Conservation (phyloP, 176 grass and related monocot genomes). For the bread wheat (Triticum aestivum) region DNA sequence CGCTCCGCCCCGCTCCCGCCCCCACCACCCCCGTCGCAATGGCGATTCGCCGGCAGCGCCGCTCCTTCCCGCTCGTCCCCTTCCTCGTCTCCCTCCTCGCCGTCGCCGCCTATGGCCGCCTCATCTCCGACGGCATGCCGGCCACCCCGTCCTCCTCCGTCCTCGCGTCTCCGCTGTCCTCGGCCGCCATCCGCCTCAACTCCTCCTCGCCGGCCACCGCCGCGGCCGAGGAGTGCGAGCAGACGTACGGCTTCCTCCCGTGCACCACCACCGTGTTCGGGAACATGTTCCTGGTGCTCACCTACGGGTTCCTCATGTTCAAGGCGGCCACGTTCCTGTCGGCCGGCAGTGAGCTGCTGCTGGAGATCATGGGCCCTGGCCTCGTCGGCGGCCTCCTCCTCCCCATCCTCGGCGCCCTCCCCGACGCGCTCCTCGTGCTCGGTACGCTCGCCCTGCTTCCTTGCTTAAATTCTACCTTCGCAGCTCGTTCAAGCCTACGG, state of each 20-base stretch:
- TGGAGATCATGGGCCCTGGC: constrained; percentile 89
- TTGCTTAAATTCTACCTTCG: constrained; percentile 1
- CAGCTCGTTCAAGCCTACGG: not conserved
- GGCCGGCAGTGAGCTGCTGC: constrained; percentile 79
- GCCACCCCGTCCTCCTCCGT: not conserved
- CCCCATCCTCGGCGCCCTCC: constrained; percentile 91
- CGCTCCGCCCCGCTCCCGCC: not conserved
- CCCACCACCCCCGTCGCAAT: constrained; percentile 16
- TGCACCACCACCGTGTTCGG: constrained; percentile 90
- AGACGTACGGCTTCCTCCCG: constrained; percentile 79
- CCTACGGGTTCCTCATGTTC: constrained; percentile 90
- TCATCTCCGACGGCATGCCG: constrained; percentile 46
- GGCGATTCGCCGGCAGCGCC: constrained; percentile 42
- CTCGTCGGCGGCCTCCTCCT: constrained; percentile 94
- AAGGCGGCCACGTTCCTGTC: constrained; percentile 90
- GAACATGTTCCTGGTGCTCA: constrained; percentile 73
- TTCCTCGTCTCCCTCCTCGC: constrained; percentile 50
- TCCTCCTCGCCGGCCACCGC: not conserved
- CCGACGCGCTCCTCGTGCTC: constrained; percentile 86
- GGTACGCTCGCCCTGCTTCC: constrained; percentile 32
- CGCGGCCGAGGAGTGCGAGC: constrained; percentile 64
- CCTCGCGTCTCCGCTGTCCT: not conserved
- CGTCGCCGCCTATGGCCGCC: constrained; percentile 51
- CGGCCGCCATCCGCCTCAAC: constrained; percentile 34
- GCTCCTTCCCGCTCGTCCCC: constrained; percentile 42